These are phyloP conservation scores for Trametes cinnabarina DNA, from an alignment of 768 basidiomycete genomes.

Conservation along the genomic window DNA sequence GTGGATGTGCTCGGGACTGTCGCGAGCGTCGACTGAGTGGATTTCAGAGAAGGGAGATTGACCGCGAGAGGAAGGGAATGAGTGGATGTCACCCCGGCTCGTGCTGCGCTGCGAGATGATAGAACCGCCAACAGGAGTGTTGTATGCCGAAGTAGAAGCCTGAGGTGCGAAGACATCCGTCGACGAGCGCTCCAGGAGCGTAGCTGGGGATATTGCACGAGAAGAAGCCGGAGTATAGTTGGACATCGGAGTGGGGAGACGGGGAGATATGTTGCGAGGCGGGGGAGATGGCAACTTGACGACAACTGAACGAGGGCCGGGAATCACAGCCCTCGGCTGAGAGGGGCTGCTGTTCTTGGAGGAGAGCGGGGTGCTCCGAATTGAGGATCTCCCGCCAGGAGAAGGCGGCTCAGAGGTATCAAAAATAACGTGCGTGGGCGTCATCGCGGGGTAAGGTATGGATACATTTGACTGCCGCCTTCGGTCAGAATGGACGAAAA, in stretches of 20 bases:
- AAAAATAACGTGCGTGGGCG: constrained; percentile 48
- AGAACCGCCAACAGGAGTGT: constrained; percentile 19
- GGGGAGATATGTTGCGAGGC: neutral
- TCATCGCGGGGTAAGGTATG: constrained; percentile 46
- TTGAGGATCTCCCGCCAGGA: constrained; percentile 1
- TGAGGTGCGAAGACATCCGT: constrained; percentile 10
- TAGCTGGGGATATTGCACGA: constrained; percentile 11
- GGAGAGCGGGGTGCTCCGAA: neutral
- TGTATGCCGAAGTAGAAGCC: constrained; percentile 15
- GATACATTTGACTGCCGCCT: constrained; percentile 41
- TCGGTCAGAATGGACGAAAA: constrained; percentile 1
- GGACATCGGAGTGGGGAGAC: constrained; percentile 19
- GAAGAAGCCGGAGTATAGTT: constrained; percentile 9
- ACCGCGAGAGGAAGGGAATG: constrained; percentile 10
- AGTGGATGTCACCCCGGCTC: neutral
- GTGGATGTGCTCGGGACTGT: constrained; percentile 6
- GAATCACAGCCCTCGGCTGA: neutral
- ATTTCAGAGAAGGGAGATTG: constrained; percentile 26
- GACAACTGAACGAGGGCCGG: neutral
- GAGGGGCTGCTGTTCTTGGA: constrained; percentile 4
- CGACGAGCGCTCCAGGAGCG: constrained; percentile 2
- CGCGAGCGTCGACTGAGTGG: constrained; percentile 16
- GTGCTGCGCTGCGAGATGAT: constrained; percentile 1
- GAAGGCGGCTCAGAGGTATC: constrained; percentile 32
- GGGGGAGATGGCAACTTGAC: neutral